These are phyloP conservation scores for Senna tora DNA, from an alignment of 306 rosid species.

Conservation along the genomic window DNA sequence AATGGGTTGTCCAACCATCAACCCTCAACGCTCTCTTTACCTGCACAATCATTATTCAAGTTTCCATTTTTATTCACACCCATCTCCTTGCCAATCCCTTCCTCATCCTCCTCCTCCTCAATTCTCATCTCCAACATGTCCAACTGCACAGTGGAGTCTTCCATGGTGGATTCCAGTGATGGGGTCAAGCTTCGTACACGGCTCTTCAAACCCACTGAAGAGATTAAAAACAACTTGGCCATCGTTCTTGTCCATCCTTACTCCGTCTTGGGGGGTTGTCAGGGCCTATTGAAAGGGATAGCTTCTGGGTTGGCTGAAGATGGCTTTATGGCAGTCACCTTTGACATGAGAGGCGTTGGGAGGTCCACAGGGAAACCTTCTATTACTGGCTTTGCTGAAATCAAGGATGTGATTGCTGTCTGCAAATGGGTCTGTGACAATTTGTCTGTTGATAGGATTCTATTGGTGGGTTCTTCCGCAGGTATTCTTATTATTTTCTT, in stretches of 20 bases:
- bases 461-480: slow-evolving; percentile 94
- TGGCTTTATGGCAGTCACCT: slow-evolving; percentile 69
- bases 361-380: slow-evolving; percentile 77
- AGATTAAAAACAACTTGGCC: slow-evolving; percentile 38
- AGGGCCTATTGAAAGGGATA: slow-evolving; percentile 82
- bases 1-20: slow-evolving; percentile 2
- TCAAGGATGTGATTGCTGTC: slow-evolving; percentile 76
- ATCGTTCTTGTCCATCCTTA: slow-evolving; percentile 87
- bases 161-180: slow-evolving; percentile 60
- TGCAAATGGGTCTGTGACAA: slow-evolving; percentile 59
- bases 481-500: slow-evolving; percentile 45
- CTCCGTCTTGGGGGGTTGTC: slow-evolving; percentile 88
- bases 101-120: not conserved
- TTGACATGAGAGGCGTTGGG: slow-evolving; percentile 92
- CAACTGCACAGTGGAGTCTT: slow-evolving; percentile 56
- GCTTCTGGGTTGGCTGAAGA: slow-evolving; percentile 69
- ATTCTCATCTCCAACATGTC: slow-evolving; percentile 46
- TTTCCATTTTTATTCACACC: not conserved
- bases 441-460: slow-evolving; percentile 45
- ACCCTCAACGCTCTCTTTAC: not conserved
- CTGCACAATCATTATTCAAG: not conserved
- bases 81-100: not conserved
- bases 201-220: slow-evolving; percentile 64
- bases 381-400: slow-evolving; percentile 78
- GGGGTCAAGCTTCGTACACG: slow-evolving; percentile 74